phyloP scores from a whole-genome alignment of 192 early-diverging fungal genomes.

The Oehlia diaphana region DNA sequence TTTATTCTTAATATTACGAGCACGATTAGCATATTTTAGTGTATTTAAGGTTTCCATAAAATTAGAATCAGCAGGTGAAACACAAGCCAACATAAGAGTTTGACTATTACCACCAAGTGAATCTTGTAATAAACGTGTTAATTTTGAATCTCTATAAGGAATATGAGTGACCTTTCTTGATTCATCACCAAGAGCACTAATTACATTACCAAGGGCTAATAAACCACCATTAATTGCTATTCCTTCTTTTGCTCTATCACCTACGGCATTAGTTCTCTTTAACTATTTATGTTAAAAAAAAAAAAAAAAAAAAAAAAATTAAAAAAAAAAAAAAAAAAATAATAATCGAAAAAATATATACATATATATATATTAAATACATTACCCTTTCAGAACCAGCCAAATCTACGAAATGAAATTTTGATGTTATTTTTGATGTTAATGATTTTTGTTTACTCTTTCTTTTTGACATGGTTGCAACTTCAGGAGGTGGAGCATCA shows the following conservation, averaged over 20 bases:
- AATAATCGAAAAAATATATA: too few species aligned
- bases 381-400: slow-evolving; percentile 87
- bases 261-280: slow-evolving; percentile 66
- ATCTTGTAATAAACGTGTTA: slow-evolving; percentile 97
- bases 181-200: slow-evolving; percentile 89
- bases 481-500: not conserved
- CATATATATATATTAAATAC: too few species aligned
- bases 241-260: slow-evolving; percentile 93
- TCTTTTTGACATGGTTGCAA: too few species aligned
- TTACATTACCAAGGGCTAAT: slow-evolving; percentile 95
- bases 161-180: slow-evolving; percentile 68
- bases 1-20: slow-evolving; percentile 93
- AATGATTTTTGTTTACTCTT: slow-evolving; percentile 1
- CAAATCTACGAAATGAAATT: slow-evolving; percentile 98
- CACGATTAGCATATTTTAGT: slow-evolving; percentile 93
- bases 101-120: slow-evolving; percentile 91
- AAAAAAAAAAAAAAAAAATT: too few species aligned
- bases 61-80: slow-evolving; percentile 77
- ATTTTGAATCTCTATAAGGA: slow-evolving; percentile 96
- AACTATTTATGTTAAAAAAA: too few species aligned
- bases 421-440: slow-evolving; percentile 63
- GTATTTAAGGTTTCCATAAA: slow-evolving; percentile 93
- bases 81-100: slow-evolving; percentile 95
- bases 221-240: slow-evolving; percentile 97
- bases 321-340: too few species aligned